phyloP scores from a whole-genome alignment of 2,329 filamentous ascomycete genomes.

The Aspergillus flavus region DNA sequence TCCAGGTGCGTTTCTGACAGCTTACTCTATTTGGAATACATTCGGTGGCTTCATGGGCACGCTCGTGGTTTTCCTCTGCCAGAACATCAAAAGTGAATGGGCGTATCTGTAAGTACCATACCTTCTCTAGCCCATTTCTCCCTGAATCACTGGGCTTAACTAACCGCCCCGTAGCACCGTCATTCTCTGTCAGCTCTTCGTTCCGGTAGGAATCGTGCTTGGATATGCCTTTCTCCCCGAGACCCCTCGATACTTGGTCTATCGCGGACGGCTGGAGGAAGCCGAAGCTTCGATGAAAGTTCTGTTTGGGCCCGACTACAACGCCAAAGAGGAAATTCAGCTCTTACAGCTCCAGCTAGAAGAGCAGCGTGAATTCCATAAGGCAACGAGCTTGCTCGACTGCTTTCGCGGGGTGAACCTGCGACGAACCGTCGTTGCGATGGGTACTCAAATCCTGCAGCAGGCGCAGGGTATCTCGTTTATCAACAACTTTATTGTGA shows the following conservation, averaged over 20 bases:
- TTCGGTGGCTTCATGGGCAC: background rate
- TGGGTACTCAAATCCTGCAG: constrained; percentile 9
- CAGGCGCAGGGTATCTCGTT: constrained; percentile 11
- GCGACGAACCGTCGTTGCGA: constrained; percentile 1
- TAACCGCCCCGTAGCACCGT: background rate
- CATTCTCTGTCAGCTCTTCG: background rate
- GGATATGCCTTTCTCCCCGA: constrained; percentile 1
- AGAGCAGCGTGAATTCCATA: background rate
- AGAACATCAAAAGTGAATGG: background rate
- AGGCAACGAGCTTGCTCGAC: background rate
- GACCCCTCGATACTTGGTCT: background rate
- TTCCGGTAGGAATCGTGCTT: background rate
- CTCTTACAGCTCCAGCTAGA: background rate
- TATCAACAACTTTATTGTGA: constrained; percentile 15
- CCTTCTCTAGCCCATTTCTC: background rate
- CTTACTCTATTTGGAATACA: background rate
- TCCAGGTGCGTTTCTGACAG: background rate
- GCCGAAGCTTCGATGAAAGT: background rate
- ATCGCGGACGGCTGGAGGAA: background rate
- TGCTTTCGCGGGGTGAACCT: background rate
- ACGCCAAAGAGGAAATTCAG: background rate
- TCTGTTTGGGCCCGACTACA: background rate
- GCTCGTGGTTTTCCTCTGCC: background rate
- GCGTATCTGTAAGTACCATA: background rate
- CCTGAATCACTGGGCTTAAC: background rate